Conservation (phyloP, 148 eudicot genomes). For the Fagopyrum tataricum region DNA sequence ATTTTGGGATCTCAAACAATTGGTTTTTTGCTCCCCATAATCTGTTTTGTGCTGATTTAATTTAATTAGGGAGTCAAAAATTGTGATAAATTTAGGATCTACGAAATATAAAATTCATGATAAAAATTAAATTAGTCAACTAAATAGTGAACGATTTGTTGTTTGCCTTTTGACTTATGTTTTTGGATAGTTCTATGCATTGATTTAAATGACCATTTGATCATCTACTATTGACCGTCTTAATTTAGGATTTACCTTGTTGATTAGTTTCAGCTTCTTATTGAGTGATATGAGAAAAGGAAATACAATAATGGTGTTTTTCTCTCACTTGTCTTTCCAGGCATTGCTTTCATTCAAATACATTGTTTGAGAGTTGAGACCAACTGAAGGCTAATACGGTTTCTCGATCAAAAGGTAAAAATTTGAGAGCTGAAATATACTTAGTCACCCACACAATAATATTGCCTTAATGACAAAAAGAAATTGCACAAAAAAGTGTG, state of each 20-base stretch:
- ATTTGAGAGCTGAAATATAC: too few species aligned
- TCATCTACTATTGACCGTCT: background rate
- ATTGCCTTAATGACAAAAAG: too few species aligned
- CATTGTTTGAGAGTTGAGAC: too few species aligned
- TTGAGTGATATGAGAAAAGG: background rate
- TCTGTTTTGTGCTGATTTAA: too few species aligned
- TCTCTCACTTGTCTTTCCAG: too few species aligned
- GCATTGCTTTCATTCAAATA: too few species aligned
- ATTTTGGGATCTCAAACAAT: background rate
- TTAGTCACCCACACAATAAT: too few species aligned
- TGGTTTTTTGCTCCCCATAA: background rate
- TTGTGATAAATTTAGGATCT: background rate
- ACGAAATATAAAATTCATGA: background rate
- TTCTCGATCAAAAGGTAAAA: too few species aligned
- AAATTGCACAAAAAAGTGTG: background rate
- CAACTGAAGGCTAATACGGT: too few species aligned
- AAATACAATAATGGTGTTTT: too few species aligned
- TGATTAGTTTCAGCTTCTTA: background rate
- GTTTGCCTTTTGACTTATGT: background rate
- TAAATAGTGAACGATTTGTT: background rate
- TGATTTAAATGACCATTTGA: background rate
- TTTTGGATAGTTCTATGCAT: background rate
- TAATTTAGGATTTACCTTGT: background rate
- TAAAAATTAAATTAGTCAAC: background rate
- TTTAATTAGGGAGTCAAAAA: background rate